These are phyloP conservation scores for Talaromyces liani DNA, from an alignment of 495 filamentous ascomycete genomes.

Conservation along the genomic window DNA sequence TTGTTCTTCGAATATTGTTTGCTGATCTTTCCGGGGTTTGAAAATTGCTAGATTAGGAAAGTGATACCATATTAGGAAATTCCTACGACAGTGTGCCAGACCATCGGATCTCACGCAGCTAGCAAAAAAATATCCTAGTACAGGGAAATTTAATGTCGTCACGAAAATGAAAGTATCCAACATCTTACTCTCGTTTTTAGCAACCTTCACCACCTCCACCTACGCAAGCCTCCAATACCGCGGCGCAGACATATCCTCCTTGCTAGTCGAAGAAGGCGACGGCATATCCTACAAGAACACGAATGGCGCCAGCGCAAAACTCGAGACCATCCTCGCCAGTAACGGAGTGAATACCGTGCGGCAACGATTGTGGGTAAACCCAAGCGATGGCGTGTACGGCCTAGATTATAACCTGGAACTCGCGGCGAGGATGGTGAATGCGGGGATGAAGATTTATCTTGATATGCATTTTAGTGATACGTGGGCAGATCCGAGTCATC, in stretches of 20 bases:
- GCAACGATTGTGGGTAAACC: conserved; percentile 68
- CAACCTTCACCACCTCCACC: conserved; percentile 15
- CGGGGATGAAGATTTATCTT: conserved; percentile 56
- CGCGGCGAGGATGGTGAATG: conserved; percentile 55
- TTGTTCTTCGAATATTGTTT: not conserved
- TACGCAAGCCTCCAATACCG: conserved; percentile 50
- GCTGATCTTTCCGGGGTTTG: not conserved
- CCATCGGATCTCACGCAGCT: not conserved
- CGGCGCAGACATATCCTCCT: conserved; percentile 69
- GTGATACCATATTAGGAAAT: not conserved
- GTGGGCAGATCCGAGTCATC: conserved; percentile 44
- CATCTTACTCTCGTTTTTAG: not conserved
- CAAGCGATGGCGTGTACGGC: conserved; percentile 56
- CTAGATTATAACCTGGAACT: conserved; percentile 63
- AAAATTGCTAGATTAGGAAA: conserved; percentile 1
- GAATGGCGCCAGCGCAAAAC: conserved; percentile 40
- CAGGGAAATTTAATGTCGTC: not conserved
- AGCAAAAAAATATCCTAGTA: too few species aligned
- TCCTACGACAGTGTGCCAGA: not conserved
- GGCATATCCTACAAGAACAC: conserved; percentile 54
- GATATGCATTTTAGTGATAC: conserved; percentile 68
- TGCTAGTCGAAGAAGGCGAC: conserved; percentile 53
- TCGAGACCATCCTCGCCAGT: conserved; percentile 56
- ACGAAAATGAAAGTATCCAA: not conserved
- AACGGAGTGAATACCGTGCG: conserved; percentile 65